phyloP scores from a whole-genome alignment of 2,329 filamentous ascomycete genomes.

The Talaromyces sp. region DNA sequence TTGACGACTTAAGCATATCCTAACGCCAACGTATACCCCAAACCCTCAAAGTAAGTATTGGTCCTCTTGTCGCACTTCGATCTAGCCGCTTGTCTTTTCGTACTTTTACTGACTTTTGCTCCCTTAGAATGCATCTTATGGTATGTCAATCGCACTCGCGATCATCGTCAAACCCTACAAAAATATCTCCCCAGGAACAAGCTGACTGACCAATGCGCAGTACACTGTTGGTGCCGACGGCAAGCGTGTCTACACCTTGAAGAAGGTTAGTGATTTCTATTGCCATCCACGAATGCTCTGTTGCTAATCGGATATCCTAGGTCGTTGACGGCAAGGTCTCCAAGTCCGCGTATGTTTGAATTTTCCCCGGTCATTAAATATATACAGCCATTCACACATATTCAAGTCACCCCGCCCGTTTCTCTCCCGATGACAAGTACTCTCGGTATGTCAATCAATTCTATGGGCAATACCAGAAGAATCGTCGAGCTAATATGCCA shows the following conservation, averaged over 20 bases:
- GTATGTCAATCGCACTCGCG: conserved; percentile 28
- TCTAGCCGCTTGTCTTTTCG: background rate
- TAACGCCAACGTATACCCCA: conserved; percentile 17
- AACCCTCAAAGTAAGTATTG: conserved; percentile 33
- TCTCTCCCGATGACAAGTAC: conserved; percentile 99
- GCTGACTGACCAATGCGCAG: conserved; percentile 39
- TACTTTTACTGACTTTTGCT: conserved; percentile 10
- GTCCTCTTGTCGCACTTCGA: background rate
- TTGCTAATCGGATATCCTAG: conserved; percentile 5
- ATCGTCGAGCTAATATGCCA: conserved; percentile 2
- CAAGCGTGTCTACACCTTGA: conserved; percentile 92
- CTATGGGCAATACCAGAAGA: background rate
- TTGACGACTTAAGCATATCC: conserved; percentile 19
- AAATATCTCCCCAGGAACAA: conserved; percentile 3
- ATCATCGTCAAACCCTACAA: conserved; percentile 7
- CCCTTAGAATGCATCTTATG: conserved; percentile 45
- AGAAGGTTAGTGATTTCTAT: conserved; percentile 59
- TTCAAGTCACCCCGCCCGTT: conserved; percentile 76
- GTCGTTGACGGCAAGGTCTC: conserved; percentile 73
- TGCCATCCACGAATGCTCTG: background rate
- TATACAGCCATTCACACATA: background rate
- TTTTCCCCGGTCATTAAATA: background rate
- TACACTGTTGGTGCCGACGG: conserved; percentile 81
- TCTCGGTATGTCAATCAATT: conserved; percentile 60
- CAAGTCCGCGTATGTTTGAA: conserved; percentile 68